A percentile compares a stretch with the other conserved stretches of the same genome.
These are phyloP conservation scores for Hanseniaspora lindneri DNA, from an alignment of 805 yeast species.

Conservation along the genomic window DNA sequence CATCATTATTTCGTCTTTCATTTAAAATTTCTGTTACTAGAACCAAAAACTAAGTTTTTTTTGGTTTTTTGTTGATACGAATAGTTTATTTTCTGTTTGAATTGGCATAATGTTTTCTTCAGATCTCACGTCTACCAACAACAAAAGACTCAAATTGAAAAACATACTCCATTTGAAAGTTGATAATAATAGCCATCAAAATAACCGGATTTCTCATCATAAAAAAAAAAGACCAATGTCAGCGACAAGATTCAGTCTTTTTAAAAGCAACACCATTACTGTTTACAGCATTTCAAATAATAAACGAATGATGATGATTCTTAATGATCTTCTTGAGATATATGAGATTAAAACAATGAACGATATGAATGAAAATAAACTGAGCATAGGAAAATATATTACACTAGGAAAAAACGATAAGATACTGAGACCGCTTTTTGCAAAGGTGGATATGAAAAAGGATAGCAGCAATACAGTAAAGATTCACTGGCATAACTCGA, in stretches of 20 bases:
- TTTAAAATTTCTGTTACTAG: not conserved
- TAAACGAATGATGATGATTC: not conserved
- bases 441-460: slow-evolving; percentile 47
- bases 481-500: slow-evolving; percentile 7
- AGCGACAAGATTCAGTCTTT: slow-evolving; percentile 27
- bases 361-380: slow-evolving; percentile 16
- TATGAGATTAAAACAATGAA: slow-evolving; percentile 25
- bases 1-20: too few relatives aligned
- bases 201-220: not conserved
- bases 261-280: slow-evolving; percentile 15
- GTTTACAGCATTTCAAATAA: not conserved
- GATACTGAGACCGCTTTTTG: slow-evolving; percentile 60
- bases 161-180: slow-evolving; percentile 10
- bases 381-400: slow-evolving; percentile 20
- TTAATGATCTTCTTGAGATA: slow-evolving; percentile 25
- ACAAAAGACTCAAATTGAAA: slow-evolving; percentile 9
- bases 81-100: too few relatives aligned
- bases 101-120: too few relatives aligned
- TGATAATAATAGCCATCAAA: not conserved
- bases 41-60: not conserved
- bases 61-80: too few relatives aligned
- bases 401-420: slow-evolving; percentile 27
- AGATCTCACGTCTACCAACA: not conserved
- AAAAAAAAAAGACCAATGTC: slow-evolving; percentile 16
- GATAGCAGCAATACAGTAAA: slow-evolving; percentile 30